These are phyloP conservation scores for Mariannaea elegans DNA, from an alignment of 2,329 filamentous ascomycete species.

Conservation along the genomic window DNA sequence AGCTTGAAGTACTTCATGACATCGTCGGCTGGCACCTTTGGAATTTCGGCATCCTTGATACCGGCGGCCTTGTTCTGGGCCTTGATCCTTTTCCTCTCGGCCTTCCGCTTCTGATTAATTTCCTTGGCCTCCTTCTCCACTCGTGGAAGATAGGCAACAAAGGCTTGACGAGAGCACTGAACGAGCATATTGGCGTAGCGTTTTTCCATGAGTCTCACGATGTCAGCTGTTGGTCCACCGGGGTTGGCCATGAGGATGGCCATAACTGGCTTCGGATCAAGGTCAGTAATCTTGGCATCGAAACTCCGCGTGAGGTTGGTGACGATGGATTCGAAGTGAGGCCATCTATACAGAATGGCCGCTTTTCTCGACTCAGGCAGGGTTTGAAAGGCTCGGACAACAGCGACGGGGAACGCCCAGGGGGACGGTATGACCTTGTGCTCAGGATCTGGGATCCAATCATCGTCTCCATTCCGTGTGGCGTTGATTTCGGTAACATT, in stretches of 20 bases:
- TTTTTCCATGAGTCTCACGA: neutral
- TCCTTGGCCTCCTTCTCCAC: neutral
- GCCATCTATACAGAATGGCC: constrained; percentile 8
- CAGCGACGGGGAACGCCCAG: neutral
- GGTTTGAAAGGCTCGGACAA: neutral
- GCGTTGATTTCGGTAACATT: neutral
- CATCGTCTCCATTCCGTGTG: neutral
- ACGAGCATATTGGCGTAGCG: constrained; percentile 5
- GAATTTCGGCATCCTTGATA: neutral
- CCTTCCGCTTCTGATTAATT: neutral
- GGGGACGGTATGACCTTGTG: neutral
- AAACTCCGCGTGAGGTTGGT: neutral
- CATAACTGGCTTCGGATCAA: constrained; percentile 7
- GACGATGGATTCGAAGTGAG: neutral
- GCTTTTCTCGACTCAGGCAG: neutral
- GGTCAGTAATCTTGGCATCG: neutral
- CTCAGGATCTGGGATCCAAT: neutral
- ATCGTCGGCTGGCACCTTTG: neutral
- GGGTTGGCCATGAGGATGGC: constrained; percentile 8
- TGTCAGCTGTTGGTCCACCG: neutral
- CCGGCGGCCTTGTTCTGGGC: neutral
- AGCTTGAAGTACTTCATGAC: neutral
- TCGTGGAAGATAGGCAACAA: neutral
- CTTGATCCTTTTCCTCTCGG: neutral
- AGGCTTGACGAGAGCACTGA: neutral